phyloP scores from a whole-genome alignment of 306 rosid species.

The Rubus parviflorus region DNA sequence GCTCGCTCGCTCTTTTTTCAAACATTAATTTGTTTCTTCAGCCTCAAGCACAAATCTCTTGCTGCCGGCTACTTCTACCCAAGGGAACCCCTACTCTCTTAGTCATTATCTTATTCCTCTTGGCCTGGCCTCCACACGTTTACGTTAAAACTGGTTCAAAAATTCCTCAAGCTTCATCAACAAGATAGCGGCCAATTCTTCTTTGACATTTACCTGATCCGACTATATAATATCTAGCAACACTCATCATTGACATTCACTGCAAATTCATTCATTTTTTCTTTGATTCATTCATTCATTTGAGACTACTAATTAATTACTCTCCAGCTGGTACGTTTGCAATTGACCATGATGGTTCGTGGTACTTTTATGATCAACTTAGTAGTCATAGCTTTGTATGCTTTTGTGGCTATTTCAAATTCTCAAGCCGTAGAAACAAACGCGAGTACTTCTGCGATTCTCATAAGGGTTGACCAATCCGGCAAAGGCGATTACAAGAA shows the following conservation, averaged over 20 bases:
- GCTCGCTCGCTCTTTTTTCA: conserved; percentile 1
- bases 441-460: conserved; percentile 23
- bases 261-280: neutral
- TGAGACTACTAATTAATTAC: neutral
- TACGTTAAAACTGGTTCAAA: conserved; percentile 17
- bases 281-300: neutral
- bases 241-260: neutral
- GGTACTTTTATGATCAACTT: neutral
- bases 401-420: conserved; percentile 1
- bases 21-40: conserved; percentile 32
- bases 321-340: neutral
- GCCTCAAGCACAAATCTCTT: conserved; percentile 26
- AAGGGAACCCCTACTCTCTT: conserved; percentile 2
- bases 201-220: conserved; percentile 18
- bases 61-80: conserved; percentile 36
- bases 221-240: conserved; percentile 20
- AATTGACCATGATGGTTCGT: neutral
- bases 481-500: conserved; percentile 44
- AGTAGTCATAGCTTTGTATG: neutral
- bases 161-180: neutral
- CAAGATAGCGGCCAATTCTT: conserved; percentile 35
- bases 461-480: conserved; percentile 46
- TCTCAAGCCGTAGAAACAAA: conserved; percentile 15
- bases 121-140: conserved; percentile 21
- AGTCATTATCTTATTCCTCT: neutral